phyloP scores from a whole-genome alignment of 108 stramenopile genomes.

The Cyclotella choctawhatcheeana region DNA sequence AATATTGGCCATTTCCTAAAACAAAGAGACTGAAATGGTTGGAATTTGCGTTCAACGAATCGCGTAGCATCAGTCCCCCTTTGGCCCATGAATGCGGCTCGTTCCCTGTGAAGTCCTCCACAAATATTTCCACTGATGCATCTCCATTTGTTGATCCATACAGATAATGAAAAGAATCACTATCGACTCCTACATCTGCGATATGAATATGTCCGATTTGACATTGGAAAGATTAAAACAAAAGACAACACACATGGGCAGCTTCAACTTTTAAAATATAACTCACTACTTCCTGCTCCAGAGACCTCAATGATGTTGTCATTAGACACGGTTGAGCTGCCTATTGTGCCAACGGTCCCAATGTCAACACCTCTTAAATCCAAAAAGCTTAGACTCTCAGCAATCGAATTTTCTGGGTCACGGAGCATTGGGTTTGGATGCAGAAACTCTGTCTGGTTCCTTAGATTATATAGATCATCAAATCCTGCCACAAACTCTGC shows the following conservation, averaged over 20 bases:
- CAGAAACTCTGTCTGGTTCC: background rate
- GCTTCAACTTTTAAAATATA: too few species aligned
- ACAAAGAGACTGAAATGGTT: constrained; percentile 11
- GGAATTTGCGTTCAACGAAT: background rate
- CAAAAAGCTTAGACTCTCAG: too few species aligned
- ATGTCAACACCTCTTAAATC: too few species aligned
- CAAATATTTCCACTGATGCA: background rate
- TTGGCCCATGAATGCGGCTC: constrained; percentile 4
- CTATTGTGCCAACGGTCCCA: too few species aligned
- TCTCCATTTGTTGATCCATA: background rate
- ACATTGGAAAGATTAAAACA: too few species aligned
- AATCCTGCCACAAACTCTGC: background rate
- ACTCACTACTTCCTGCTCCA: too few species aligned
- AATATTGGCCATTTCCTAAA: too few species aligned
- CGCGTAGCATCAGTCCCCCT: constrained; percentile 29
- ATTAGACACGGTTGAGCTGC: too few species aligned
- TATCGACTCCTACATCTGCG: background rate
- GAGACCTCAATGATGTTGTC: too few species aligned
- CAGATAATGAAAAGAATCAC: background rate
- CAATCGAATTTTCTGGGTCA: too few species aligned
- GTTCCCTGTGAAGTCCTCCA: background rate
- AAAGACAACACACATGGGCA: too few species aligned
- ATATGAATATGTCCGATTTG: too few species aligned
- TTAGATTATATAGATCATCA: background rate
- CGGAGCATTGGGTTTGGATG: background rate